Percentiles rank a stretch among this genome's conserved stretches.
These are phyloP conservation scores for Pythium utonaiense DNA, from an alignment of 352 stramenopile species.

Conservation along the genomic window DNA sequence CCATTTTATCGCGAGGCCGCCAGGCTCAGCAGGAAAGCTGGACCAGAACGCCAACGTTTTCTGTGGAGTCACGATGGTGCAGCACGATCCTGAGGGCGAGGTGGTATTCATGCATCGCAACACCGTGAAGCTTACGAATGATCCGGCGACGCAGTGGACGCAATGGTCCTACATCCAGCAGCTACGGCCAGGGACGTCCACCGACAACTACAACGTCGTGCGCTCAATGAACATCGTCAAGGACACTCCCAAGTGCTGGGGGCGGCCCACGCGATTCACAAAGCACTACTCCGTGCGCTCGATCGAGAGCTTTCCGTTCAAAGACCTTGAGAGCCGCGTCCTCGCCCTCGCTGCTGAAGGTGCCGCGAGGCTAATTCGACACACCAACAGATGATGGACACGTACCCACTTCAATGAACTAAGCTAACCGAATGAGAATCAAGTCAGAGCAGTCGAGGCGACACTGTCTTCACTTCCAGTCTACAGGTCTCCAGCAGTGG, in stretches of 20 bases:
- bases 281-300: background rate
- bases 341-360: background rate
- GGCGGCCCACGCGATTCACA: background rate
- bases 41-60: background rate
- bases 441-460: no score
- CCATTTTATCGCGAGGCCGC: slow-evolving; percentile 22
- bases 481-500: no score
- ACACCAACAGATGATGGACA: no score
- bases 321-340: background rate
- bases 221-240: background rate
- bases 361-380: background rate
- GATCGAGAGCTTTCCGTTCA: background rate
- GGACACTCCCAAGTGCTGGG: slow-evolving; percentile 5
- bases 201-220: background rate
- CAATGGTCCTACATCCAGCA: slow-evolving; percentile 18
- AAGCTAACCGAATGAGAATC: no score
- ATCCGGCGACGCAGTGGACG: background rate
- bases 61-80: background rate
- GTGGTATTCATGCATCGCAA: slow-evolving; percentile 26
- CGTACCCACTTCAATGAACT: no score
- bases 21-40: slow-evolving; percentile 11
- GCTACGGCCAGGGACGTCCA: background rate
- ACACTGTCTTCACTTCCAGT: no score
- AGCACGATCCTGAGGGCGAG: background rate
- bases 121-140: background rate